These are phyloP conservation scores for Rubia occidens DNA, from an alignment of 305 asterid species.

Conservation along the genomic window DNA sequence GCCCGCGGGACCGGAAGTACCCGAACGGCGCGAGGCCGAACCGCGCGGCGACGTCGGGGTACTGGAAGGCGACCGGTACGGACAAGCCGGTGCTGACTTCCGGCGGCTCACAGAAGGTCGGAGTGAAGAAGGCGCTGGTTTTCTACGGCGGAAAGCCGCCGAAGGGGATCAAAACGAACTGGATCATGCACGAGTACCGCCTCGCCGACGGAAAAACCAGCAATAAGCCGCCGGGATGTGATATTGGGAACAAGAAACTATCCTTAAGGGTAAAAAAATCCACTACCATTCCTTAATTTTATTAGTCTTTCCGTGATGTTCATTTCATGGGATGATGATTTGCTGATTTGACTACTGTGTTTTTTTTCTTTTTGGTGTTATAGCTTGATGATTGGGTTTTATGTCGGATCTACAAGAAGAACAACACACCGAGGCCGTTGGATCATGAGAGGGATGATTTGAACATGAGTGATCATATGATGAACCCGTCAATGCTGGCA, in stretches of 20 bases:
- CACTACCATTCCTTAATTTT: neutral
- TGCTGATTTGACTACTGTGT: neutral
- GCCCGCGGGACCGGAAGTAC: slow-evolving; percentile 79
- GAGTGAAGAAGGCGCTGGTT: slow-evolving; percentile 74
- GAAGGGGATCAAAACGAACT: slow-evolving; percentile 68
- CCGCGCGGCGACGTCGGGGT: slow-evolving; percentile 81
- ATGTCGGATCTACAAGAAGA: slow-evolving; percentile 83
- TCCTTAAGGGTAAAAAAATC: slow-evolving; percentile 50
- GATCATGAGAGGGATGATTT: slow-evolving; percentile 52
- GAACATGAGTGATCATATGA: slow-evolving; percentile 23
- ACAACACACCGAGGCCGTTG: slow-evolving; percentile 43
- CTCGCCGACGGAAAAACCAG: slow-evolving; percentile 48
- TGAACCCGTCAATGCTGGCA: slow-evolving; percentile 8
- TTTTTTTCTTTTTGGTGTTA: neutral
- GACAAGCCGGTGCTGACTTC: slow-evolving; percentile 77
- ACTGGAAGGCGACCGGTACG: slow-evolving; percentile 94
- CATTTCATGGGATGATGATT: neutral
- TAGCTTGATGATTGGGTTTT: slow-evolving; percentile 96
- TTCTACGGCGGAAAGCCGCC: slow-evolving; percentile 93
- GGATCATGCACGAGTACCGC: slow-evolving; percentile 95
- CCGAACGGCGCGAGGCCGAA: slow-evolving; percentile 89
- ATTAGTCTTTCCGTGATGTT: slow-evolving; percentile 3
- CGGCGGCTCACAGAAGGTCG: slow-evolving; percentile 75
- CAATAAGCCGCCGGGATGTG: slow-evolving; percentile 60
- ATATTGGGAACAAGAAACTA: slow-evolving; percentile 41